These are phyloP conservation scores for Camellia granthamiana DNA, from an alignment of 148 eudicot genomes.

Conservation along the genomic window DNA sequence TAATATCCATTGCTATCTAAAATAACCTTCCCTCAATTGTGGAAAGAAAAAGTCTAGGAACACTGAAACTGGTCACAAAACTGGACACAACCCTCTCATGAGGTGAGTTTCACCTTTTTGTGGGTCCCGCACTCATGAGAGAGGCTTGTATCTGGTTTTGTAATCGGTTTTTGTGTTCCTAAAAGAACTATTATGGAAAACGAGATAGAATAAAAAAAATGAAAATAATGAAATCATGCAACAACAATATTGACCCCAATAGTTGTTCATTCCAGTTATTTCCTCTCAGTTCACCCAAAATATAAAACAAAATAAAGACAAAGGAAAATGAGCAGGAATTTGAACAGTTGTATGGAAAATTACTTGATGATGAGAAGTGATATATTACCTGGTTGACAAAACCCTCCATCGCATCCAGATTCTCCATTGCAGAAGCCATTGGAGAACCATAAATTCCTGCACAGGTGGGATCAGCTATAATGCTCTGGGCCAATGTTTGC, in stretches of 20 bases:
- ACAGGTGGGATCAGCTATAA: conserved; percentile 26
- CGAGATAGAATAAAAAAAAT: no score
- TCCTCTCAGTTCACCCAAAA: not conserved
- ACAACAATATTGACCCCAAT: not conserved
- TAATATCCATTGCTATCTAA: not conserved
- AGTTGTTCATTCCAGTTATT: not conserved
- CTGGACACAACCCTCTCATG: no score
- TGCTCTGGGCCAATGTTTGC: conserved; percentile 55
- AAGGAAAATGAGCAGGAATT: not conserved
- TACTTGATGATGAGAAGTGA: not conserved
- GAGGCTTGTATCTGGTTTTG: no score
- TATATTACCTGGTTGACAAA: conserved; percentile 69
- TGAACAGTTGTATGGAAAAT: not conserved
- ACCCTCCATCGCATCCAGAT: conserved; percentile 62
- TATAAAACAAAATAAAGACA: not conserved
- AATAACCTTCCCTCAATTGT: not conserved
- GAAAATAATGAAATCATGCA: no score
- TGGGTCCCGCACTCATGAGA: no score
- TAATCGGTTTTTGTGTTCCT: no score
- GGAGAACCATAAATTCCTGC: conserved; percentile 43
- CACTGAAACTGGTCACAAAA: no score
- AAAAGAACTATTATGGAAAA: not conserved
- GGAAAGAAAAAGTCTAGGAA: not conserved
- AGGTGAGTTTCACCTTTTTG: no score
- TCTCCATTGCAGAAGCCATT: conserved; percentile 59